Evolutionary conservation across 257 asterid species (phyloP).

Genomic region (Nicotiana tabacum): DNA sequence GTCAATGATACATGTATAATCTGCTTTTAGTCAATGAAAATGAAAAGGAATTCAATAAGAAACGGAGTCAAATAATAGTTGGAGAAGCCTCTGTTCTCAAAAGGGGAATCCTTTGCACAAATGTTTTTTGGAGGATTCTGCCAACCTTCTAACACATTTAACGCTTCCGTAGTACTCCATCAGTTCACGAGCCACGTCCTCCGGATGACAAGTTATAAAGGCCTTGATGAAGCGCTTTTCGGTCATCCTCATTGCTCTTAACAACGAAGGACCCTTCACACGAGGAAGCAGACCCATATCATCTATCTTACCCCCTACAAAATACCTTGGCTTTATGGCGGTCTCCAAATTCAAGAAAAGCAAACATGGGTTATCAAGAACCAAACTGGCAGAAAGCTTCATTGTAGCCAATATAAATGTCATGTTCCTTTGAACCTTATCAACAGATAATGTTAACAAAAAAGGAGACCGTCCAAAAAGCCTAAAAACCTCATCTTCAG

Average conservation of each 20-base stretch:
- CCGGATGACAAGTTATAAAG: constrained; percentile 53
- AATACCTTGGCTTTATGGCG: constrained; percentile 54
- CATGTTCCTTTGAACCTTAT: constrained; percentile 81
- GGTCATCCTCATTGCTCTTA: constrained; percentile 70
- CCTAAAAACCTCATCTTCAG: constrained; percentile 50
- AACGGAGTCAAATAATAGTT: neutral
- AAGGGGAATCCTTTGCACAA: constrained; percentile 54
- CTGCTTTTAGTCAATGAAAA: neutral
- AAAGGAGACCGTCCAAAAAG: constrained; percentile 65
- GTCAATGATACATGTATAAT: neutral
- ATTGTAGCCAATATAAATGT: constrained; percentile 54
- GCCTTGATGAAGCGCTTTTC: constrained; percentile 55
- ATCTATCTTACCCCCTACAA: constrained; percentile 55
- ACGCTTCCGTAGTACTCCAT: constrained; percentile 33
- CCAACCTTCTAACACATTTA: constrained; percentile 60
- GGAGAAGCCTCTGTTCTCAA: constrained; percentile 24
- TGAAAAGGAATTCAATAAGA: neutral
- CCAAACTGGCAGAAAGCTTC: constrained; percentile 51
- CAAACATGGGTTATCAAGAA: constrained; percentile 42
- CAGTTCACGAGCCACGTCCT: constrained; percentile 46
- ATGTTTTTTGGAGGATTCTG: constrained; percentile 61
- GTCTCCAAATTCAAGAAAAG: constrained; percentile 54
- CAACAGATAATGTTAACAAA: constrained; percentile 56
- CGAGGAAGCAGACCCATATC: constrained; percentile 64
- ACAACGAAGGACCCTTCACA: constrained; percentile 49